These are phyloP conservation scores for Lentinula edodes DNA, from an alignment of 768 basidiomycete species.

Conservation along the genomic window DNA sequence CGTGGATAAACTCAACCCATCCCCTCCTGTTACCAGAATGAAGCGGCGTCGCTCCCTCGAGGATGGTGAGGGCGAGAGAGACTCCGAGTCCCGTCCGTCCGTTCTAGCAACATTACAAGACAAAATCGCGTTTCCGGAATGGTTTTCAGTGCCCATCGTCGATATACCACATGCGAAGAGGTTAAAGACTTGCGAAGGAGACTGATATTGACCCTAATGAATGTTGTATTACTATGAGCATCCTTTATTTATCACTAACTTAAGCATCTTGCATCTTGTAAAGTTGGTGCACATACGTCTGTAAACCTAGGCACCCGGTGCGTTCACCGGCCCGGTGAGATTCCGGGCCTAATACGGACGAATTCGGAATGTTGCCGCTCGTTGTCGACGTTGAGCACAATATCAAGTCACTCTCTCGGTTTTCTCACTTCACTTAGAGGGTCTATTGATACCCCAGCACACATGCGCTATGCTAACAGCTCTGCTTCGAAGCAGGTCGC, in stretches of 20 bases:
- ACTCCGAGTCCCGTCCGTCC: not conserved
- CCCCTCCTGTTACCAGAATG: not conserved
- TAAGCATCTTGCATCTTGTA: not conserved
- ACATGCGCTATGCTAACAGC: constrained; percentile 45
- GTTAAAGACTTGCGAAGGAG: not conserved
- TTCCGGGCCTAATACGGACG: constrained; percentile 21
- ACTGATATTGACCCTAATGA: not conserved
- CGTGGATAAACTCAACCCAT: not conserved
- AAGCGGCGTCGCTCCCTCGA: not conserved
- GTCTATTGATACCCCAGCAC: not conserved
- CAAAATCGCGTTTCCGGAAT: not conserved
- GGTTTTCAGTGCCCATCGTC: not conserved
- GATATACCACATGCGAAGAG: not conserved
- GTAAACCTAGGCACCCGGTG: too few species aligned
- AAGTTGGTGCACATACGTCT: too few species aligned
- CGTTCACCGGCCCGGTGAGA: not conserved
- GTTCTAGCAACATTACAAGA: not conserved
- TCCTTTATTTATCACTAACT: not conserved
- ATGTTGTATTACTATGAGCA: not conserved
- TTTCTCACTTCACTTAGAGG: not conserved
- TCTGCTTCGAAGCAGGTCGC: constrained; percentile 49
- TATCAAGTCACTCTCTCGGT: constrained; percentile 12
- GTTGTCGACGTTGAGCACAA: constrained; percentile 6
- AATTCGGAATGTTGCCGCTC: constrained; percentile 26
- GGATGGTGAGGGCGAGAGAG: not conserved